These are phyloP conservation scores for Globisporangium echinulatum DNA, from an alignment of 352 stramenopile genomes.

Conservation along the genomic window DNA sequence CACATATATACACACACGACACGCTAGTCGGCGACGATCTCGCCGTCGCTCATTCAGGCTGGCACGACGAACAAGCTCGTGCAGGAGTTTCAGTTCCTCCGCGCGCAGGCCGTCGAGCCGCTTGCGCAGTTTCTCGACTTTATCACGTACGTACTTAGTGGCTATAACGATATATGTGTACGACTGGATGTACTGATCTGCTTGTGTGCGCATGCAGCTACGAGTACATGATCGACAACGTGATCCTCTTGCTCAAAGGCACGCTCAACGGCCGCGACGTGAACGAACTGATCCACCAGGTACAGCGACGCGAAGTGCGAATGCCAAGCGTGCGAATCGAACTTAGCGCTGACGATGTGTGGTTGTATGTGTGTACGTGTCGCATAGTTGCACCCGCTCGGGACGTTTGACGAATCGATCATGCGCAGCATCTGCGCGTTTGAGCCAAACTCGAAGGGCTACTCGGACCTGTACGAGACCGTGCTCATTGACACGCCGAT, in stretches of 20 bases:
- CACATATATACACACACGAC: neutral
- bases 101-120: constrained; percentile 94
- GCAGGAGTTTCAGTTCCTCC: constrained; percentile 96
- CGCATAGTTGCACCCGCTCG: constrained; percentile 94
- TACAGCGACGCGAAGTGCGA: constrained; percentile 9
- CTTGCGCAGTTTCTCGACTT: constrained; percentile 97
- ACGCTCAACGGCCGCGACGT: constrained; percentile 95
- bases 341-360: too few species aligned
- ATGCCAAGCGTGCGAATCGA: too few species aligned
- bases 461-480: constrained; percentile 98
- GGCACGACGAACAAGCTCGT: constrained; percentile 88
- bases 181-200: too few species aligned
- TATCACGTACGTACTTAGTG: constrained; percentile 88
- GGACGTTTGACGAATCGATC: constrained; percentile 98
- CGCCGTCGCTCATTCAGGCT: constrained; percentile 76
- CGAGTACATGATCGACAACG: constrained; percentile 99
- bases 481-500: constrained; percentile 99
- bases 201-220: constrained; percentile 37
- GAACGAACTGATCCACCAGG: constrained; percentile 96
- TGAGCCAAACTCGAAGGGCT: constrained; percentile 95
- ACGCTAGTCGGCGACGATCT: constrained; percentile 51
- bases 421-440: constrained; percentile 99
- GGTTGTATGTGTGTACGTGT: neutral
- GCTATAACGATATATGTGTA: neutral
- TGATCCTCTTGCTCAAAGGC: constrained; percentile 98